Percentiles rank a stretch among this genome's conserved stretches.
Conservation (phyloP, 768 basidiomycete genomes). For the Amanita rubescens region DNA sequence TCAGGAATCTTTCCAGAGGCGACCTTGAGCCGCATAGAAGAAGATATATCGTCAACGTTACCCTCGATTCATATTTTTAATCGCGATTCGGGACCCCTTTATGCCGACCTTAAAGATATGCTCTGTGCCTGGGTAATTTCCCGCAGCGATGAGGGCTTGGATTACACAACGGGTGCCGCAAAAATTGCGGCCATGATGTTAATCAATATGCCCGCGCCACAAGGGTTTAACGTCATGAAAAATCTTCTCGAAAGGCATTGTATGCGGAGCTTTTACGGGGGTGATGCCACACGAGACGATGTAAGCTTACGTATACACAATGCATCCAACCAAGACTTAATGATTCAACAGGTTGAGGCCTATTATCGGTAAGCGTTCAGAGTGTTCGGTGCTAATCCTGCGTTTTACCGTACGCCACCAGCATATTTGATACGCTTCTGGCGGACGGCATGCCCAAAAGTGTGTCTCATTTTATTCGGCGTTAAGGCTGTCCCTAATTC, state of each 20-base stretch:
- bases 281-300: constrained; percentile 61
- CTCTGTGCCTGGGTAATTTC: constrained; percentile 85
- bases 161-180: constrained; percentile 61
- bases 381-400: constrained; percentile 2
- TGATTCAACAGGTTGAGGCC: constrained; percentile 64
- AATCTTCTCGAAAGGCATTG: constrained; percentile 84
- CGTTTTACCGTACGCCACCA: constrained; percentile 20
- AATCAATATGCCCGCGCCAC: constrained; percentile 68
- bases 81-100: constrained; percentile 67
- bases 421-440: constrained; percentile 87
- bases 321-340: constrained; percentile 14
- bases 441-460: constrained; percentile 94
- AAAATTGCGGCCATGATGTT: constrained; percentile 83
- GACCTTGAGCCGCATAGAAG: constrained; percentile 57
- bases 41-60: constrained; percentile 68
- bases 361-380: constrained; percentile 65
- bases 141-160: constrained; percentile 74
- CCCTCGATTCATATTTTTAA: constrained; percentile 78
- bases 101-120: constrained; percentile 77
- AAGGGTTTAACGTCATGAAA: constrained; percentile 76
- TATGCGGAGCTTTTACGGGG: constrained; percentile 79
- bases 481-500: constrained; percentile 4
- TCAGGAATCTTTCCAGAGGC: constrained; percentile 60
- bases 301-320: constrained; percentile 36
- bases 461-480: constrained; percentile 29